These are phyloP conservation scores for Rhododendron williamsianum DNA, from an alignment of 148 eudicot genomes.

Conservation along the genomic window DNA sequence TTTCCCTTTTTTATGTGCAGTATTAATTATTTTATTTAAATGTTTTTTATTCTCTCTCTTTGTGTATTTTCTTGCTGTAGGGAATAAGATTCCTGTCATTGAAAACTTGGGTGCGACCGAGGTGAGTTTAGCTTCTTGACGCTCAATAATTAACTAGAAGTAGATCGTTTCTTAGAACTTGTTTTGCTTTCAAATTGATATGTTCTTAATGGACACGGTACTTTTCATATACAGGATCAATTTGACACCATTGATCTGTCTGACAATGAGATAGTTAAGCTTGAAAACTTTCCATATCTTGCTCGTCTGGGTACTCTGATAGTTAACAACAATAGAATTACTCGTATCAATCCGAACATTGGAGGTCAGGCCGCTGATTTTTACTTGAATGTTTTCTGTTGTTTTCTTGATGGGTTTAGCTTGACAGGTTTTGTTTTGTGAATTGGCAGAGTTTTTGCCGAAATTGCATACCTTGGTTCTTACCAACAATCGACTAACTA, in stretches of 20 bases:
- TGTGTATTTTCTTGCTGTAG: constrained; percentile 25
- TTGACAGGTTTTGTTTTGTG: constrained; percentile 14
- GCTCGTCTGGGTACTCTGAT: constrained; percentile 80
- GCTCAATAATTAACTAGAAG: not conserved
- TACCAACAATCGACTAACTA: constrained; percentile 81
- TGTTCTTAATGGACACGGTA: not conserved
- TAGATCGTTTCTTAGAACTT: not conserved
- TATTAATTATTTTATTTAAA: not conserved
- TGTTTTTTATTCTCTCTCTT: not conserved
- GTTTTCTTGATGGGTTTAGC: not conserved
- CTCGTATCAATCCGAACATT: constrained; percentile 79
- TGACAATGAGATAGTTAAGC: constrained; percentile 97
- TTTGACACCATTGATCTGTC: constrained; percentile 92
- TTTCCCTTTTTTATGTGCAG: not conserved
- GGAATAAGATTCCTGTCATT: constrained; percentile 84
- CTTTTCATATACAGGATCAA: constrained; percentile 62
- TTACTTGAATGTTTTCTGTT: not conserved
- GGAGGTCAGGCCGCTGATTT: constrained; percentile 55
- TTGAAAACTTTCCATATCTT: constrained; percentile 82
- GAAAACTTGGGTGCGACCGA: constrained; percentile 93
- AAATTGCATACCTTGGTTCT: constrained; percentile 87
- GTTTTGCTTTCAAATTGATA: not conserved
- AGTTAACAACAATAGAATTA: constrained; percentile 85
- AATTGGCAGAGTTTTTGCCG: constrained; percentile 76
- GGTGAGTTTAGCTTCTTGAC: constrained; percentile 28